phyloP scores from a whole-genome alignment of 2,329 filamentous ascomycete species.

The Dactylonectria estremocensis region DNA sequence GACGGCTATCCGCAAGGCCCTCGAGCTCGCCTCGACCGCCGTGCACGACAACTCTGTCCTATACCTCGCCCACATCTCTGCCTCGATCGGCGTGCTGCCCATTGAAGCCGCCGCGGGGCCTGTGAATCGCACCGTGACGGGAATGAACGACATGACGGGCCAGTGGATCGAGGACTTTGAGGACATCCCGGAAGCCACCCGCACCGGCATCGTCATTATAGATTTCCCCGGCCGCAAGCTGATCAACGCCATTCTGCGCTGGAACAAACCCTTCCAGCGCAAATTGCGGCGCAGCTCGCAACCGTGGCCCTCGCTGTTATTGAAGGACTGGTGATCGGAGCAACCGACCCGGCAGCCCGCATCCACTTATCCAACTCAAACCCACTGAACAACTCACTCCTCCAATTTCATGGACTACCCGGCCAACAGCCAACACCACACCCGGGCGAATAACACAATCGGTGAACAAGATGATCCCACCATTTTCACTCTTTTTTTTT shows the following conservation, averaged over 20 bases:
- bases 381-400: neutral
- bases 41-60: constrained; percentile 55
- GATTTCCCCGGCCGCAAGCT: constrained; percentile 64
- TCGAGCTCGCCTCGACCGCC: constrained; percentile 55
- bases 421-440: neutral
- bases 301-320: constrained; percentile 12
- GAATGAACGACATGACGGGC: constrained; percentile 67
- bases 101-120: constrained; percentile 66
- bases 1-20: constrained; percentile 59
- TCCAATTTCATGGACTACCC: constrained; percentile 1
- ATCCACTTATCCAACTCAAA: no score
- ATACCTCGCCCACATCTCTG: constrained; percentile 64
- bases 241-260: constrained; percentile 59
- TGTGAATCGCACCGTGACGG: constrained; percentile 57
- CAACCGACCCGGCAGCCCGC: neutral
- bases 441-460: constrained; percentile 31
- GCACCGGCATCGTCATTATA: constrained; percentile 63
- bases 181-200: constrained; percentile 44
- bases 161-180: constrained; percentile 57
- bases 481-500: constrained; percentile 12
- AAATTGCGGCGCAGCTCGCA: constrained; percentile 7
- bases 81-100: constrained; percentile 64
- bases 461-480: constrained; percentile 13
- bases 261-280: constrained; percentile 54
- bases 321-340: constrained; percentile 11